These are phyloP conservation scores for Heliamphora pulchella DNA, from an alignment of 179 eudicot species.

Conservation along the genomic window DNA sequence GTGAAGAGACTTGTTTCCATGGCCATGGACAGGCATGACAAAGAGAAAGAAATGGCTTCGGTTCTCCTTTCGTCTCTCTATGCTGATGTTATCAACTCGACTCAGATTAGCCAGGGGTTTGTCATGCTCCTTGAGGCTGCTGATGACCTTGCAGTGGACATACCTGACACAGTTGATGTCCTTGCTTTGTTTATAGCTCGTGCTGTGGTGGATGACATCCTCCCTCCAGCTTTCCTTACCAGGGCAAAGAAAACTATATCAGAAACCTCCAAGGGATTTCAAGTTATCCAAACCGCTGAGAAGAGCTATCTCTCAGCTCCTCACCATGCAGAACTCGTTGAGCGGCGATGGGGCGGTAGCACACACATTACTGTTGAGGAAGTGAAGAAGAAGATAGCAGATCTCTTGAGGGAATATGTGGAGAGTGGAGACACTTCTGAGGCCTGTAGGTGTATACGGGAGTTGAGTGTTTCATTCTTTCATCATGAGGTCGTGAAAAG, in stretches of 20 bases:
- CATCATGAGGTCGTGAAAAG: constrained; percentile 95
- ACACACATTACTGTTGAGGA: constrained; percentile 86
- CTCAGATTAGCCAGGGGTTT: constrained; percentile 88
- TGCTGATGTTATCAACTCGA: constrained; percentile 69
- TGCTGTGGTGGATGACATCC: constrained; percentile 94
- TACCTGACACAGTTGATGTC: constrained; percentile 74
- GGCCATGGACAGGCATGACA: constrained; percentile 96
- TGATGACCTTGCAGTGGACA: constrained; percentile 87
- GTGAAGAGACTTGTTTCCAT: constrained; percentile 83
- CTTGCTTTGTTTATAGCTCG: constrained; percentile 86
- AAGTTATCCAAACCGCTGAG: constrained; percentile 73
- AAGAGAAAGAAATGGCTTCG: constrained; percentile 99
- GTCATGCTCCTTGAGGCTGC: constrained; percentile 82
- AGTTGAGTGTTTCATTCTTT: constrained; percentile 80
- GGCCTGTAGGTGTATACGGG: constrained; percentile 86
- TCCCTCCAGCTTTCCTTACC: constrained; percentile 80
- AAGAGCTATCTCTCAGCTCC: constrained; percentile 99
- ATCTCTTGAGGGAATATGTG: constrained; percentile 69
- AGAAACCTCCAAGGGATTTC: constrained; percentile 60
- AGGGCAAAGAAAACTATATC: constrained; percentile 59
- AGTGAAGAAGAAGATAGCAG: constrained; percentile 78
- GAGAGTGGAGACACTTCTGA: constrained; percentile 78
- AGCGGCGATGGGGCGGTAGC: constrained; percentile 89
- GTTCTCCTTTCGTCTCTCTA: constrained; percentile 86
- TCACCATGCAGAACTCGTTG: constrained; percentile 94